These are phyloP conservation scores for Lyophyllum shimeji DNA, from an alignment of 768 basidiomycete genomes.

Conservation along the genomic window DNA sequence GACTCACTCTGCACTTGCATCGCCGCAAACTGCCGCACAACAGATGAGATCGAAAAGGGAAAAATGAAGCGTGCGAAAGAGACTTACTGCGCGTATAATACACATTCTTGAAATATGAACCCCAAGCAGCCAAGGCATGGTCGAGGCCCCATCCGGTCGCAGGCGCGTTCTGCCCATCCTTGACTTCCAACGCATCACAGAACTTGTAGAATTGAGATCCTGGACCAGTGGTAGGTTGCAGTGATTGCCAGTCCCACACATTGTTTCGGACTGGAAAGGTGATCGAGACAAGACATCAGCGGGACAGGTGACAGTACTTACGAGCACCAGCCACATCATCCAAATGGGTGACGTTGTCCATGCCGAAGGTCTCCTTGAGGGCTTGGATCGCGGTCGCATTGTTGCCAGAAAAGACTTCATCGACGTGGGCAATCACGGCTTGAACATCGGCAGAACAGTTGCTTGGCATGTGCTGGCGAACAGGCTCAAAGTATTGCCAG, in stretches of 20 bases:
- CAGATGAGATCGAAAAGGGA: neutral
- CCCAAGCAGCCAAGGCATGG: conserved; percentile 62
- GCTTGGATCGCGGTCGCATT: conserved; percentile 46
- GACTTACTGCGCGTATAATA: conserved; percentile 48
- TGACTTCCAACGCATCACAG: conserved; percentile 69
- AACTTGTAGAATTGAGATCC: conserved; percentile 54
- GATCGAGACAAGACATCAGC: too few relatives aligned
- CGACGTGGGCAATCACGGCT: conserved; percentile 60
- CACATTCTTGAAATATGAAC: conserved; percentile 50
- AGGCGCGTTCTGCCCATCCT: conserved; percentile 50
- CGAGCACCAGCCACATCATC: conserved; percentile 68
- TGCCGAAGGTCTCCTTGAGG: conserved; percentile 60
- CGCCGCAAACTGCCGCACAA: conserved; percentile 48
- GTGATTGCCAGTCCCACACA: conserved; percentile 67
- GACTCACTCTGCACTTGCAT: conserved; percentile 47
- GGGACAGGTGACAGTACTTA: conserved; percentile 30
- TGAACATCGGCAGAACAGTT: conserved; percentile 78
- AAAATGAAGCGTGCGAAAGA: neutral
- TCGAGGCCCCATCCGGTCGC: conserved; percentile 60
- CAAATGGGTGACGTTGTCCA: conserved; percentile 54
- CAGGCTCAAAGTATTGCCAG: conserved; percentile 75
- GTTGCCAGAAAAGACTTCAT: conserved; percentile 48
- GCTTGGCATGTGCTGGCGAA: conserved; percentile 62
- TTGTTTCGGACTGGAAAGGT: conserved; percentile 47
- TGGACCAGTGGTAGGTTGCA: conserved; percentile 52